A percentile compares a stretch with the other conserved stretches of the same genome.
These are phyloP conservation scores for Ustilago curta DNA, from an alignment of 1,284 basidiomycete species.

Conservation along the genomic window DNA sequence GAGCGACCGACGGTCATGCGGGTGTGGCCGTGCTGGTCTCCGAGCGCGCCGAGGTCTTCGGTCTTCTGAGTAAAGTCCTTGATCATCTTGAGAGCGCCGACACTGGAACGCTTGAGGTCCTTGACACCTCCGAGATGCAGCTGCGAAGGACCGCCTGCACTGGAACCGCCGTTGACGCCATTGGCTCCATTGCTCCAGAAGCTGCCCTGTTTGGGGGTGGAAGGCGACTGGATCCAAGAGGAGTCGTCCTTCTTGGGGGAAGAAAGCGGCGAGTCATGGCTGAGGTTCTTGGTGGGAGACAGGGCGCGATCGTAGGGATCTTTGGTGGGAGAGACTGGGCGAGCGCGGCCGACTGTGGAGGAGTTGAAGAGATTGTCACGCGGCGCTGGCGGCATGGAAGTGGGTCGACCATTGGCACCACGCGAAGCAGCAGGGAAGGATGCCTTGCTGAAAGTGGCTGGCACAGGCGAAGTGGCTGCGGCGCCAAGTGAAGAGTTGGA, in stretches of 20 bases:
- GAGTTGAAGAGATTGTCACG: constrained; percentile 43
- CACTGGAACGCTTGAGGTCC: constrained; percentile 61
- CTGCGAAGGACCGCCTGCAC: constrained; percentile 41
- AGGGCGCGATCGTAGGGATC: constrained; percentile 29
- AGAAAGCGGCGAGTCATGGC: constrained; percentile 37
- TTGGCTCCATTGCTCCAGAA: constrained; percentile 55
- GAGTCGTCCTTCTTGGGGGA: constrained; percentile 57
- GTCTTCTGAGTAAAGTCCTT: constrained; percentile 59
- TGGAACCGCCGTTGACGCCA: constrained; percentile 10
- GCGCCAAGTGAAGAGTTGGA: constrained; percentile 29
- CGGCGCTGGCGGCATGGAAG: constrained; percentile 62
- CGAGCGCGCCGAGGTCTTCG: constrained; percentile 24
- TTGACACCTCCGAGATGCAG: constrained; percentile 62
- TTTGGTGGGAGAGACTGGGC: constrained; percentile 50
- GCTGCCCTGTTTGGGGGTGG: constrained; percentile 49
- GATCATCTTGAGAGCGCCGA: constrained; percentile 64
- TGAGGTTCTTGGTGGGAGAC: constrained; percentile 48
- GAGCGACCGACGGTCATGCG: constrained; percentile 59
- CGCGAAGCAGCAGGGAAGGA: constrained; percentile 37
- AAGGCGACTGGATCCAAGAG: constrained; percentile 54
- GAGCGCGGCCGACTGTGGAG: constrained; percentile 40
- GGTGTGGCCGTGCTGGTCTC: constrained; percentile 41
- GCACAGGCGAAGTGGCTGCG: constrained; percentile 21
- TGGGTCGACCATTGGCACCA: constrained; percentile 41
- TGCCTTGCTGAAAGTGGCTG: constrained; percentile 48